phyloP scores from a whole-genome alignment of 1,284 basidiomycete species.

The Apiotrichum mycotoxinovorans region DNA sequence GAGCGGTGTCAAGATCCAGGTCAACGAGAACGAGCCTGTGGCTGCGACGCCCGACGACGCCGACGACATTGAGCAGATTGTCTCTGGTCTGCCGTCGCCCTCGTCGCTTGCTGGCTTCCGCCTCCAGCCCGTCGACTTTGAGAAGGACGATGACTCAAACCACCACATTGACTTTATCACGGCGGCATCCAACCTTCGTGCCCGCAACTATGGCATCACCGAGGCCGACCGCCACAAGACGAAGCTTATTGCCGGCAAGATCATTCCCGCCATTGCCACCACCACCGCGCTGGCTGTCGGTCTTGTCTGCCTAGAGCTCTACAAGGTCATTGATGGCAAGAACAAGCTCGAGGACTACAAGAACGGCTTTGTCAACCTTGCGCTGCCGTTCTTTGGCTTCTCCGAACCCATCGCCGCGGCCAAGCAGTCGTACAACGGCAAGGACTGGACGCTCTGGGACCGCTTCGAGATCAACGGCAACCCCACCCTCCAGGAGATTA shows the following conservation, averaged over 20 bases:
- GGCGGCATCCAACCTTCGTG: slow-evolving; percentile 93
- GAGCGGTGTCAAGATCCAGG: slow-evolving; percentile 89
- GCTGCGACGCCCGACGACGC: slow-evolving; percentile 57
- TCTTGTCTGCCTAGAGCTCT: slow-evolving; percentile 92
- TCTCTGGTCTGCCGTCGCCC: slow-evolving; percentile 73
- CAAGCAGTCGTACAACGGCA: slow-evolving; percentile 77
- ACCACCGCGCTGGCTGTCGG: slow-evolving; percentile 95
- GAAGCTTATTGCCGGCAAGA: slow-evolving; percentile 99
- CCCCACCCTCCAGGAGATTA: slow-evolving; percentile 81
- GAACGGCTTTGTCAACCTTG: slow-evolving; percentile 98
- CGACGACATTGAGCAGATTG: slow-evolving; percentile 59
- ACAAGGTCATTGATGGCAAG: slow-evolving; percentile 98
- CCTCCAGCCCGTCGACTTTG: slow-evolving; percentile 91
- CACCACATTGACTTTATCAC: slow-evolving; percentile 99
- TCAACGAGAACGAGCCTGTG: slow-evolving; percentile 86
- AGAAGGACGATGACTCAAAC: slow-evolving; percentile 99
- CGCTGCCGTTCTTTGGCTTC: slow-evolving; percentile 98
- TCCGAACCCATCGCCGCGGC: slow-evolving; percentile 93
- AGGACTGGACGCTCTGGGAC: slow-evolving; percentile 98
- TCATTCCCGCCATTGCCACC: slow-evolving; percentile 98
- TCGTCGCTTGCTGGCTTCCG: slow-evolving; percentile 92
- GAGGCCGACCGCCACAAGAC: slow-evolving; percentile 88
- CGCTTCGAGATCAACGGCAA: slow-evolving; percentile 89
- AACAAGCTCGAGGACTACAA: slow-evolving; percentile 90
- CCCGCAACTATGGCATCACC: slow-evolving; percentile 90